These are phyloP conservation scores for Gypsophila paniculata DNA, from an alignment of 179 eudicot genomes.

Conservation along the genomic window DNA sequence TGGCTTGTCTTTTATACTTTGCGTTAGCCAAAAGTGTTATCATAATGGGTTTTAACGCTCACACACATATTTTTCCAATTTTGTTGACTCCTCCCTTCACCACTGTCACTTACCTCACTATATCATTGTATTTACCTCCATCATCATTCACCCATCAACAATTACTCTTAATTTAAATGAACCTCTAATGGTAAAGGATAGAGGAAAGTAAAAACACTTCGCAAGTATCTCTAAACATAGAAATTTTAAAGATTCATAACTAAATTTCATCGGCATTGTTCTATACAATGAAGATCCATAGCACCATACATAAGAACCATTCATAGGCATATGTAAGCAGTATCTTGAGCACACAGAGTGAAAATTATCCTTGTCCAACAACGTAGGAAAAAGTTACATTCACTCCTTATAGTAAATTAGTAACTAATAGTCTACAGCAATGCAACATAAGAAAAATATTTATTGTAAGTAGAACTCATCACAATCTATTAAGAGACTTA, in stretches of 20 bases:
- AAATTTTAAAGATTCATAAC: background rate
- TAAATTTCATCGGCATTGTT: background rate
- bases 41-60: background rate
- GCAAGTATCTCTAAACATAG: background rate
- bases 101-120: too few relatives aligned
- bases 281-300: constrained; percentile 7
- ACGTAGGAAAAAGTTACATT: constrained; percentile 6
- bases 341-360: background rate
- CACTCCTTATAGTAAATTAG: background rate
- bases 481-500: constrained; percentile 24
- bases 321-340: too few relatives aligned
- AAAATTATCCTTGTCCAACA: background rate
- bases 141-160: too few relatives aligned
- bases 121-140: too few relatives aligned
- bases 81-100: background rate
- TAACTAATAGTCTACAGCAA: background rate
- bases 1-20: background rate
- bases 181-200: background rate
- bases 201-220: background rate
- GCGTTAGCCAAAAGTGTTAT: background rate
- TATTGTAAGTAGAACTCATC: background rate
- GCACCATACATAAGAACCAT: background rate
- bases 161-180: background rate
- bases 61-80: background rate
- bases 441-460: background rate